These are phyloP conservation scores for Dalbergia cultrata DNA, from an alignment of 306 rosid genomes.

Conservation along the genomic window DNA sequence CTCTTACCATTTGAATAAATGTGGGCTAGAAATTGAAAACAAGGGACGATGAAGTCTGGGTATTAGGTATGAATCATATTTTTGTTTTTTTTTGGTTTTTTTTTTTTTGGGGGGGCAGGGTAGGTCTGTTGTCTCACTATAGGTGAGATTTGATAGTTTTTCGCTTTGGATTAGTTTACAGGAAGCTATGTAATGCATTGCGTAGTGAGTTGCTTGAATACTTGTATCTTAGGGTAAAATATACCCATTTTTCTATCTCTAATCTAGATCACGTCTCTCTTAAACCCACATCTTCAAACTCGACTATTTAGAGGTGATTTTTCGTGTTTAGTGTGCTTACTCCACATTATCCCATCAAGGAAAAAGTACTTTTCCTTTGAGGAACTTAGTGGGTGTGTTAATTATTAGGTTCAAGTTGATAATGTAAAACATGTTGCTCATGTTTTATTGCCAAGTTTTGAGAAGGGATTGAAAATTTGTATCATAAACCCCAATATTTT, in stretches of 20 bases:
- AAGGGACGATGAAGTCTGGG: constrained; percentile 16
- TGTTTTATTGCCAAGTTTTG: constrained; percentile 4
- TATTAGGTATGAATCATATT: constrained; percentile 10
- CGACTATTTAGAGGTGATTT: constrained; percentile 1
- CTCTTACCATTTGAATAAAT: constrained; percentile 9
- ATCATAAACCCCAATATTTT: not conserved
- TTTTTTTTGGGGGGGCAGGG: not conserved
- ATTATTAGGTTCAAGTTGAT: constrained; percentile 8
- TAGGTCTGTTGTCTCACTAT: not conserved
- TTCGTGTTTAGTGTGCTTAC: not conserved
- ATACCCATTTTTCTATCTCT: too few species aligned
- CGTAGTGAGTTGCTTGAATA: not conserved
- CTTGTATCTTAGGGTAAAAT: too few species aligned
- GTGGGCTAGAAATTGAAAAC: constrained; percentile 23
- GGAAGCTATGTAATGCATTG: not conserved
- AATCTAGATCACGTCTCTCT: too few species aligned
- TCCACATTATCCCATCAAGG: not conserved
- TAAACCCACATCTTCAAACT: too few species aligned
- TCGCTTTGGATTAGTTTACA: constrained; percentile 12
- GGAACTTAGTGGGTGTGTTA: not conserved
- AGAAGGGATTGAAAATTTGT: not conserved
- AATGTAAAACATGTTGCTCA: not conserved
- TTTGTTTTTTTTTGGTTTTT: too few species aligned
- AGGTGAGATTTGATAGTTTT: not conserved
- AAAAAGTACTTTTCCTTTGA: not conserved